Evolutionary conservation across 2,329 filamentous ascomycete genomes (phyloP).

Genomic region (Fusarium sp.): DNA sequence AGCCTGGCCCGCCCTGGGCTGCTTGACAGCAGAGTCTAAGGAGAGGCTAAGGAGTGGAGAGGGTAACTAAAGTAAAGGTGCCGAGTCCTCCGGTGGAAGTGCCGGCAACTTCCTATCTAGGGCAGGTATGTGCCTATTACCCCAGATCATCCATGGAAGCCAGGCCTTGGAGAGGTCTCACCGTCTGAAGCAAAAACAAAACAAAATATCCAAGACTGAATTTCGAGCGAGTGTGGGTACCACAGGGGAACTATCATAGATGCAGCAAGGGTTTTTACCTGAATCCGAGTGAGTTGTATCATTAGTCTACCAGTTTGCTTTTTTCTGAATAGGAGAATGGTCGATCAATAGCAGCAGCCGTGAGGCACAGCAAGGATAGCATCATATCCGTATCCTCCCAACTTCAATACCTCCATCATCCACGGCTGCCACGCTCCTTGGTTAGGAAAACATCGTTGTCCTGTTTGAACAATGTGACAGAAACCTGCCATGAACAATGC

Average conservation of each 20-base stretch:
- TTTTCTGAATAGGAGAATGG: slow-evolving; percentile 8
- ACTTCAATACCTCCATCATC: background rate
- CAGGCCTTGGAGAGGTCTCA: background rate
- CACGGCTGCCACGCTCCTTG: too few species aligned
- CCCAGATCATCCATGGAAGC: slow-evolving; percentile 17
- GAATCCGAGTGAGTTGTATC: slow-evolving; percentile 14
- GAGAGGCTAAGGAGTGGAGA: background rate
- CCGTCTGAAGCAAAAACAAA: background rate
- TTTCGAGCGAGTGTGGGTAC: slow-evolving; percentile 16
- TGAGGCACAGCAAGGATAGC: slow-evolving; percentile 24
- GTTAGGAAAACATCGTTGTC: background rate
- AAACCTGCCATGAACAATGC: background rate
- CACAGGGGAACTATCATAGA: slow-evolving; percentile 11
- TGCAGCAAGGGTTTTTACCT: slow-evolving; percentile 15
- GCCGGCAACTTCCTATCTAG: slow-evolving; percentile 18
- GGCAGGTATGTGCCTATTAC: background rate
- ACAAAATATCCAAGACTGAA: background rate
- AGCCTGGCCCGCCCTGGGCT: too few species aligned
- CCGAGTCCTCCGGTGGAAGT: slow-evolving; percentile 19
- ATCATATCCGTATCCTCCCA: background rate
- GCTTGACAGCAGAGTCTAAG: background rate
- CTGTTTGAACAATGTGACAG: background rate
- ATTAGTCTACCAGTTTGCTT: slow-evolving; percentile 12
- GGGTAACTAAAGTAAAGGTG: slow-evolving; percentile 1
- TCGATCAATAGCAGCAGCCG: slow-evolving; percentile 10